Evolutionary conservation across 768 basidiomycete species (phyloP).

Genomic region (Trametes sanguinea): DNA sequence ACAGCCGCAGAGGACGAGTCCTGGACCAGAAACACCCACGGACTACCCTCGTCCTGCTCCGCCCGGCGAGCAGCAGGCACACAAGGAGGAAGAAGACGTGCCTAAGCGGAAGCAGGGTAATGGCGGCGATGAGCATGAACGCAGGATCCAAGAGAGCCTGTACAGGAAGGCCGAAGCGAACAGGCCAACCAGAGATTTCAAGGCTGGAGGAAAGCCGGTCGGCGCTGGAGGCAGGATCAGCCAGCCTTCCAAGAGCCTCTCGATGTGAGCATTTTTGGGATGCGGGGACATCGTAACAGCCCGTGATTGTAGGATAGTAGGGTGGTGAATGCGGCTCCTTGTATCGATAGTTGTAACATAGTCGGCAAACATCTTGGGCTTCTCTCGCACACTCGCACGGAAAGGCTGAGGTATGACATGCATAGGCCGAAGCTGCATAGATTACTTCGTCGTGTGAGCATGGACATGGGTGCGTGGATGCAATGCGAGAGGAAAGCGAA

Average conservation of each 20-base stretch:
- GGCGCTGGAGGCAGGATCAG: conserved; percentile 22
- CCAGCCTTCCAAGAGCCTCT: conserved; percentile 23
- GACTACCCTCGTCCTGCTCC: conserved; percentile 27
- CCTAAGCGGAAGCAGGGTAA: conserved; percentile 25
- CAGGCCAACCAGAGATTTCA: conserved; percentile 23
- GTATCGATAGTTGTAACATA: conserved; percentile 10
- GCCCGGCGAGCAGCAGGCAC: conserved; percentile 23
- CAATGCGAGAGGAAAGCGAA: conserved; percentile 22
- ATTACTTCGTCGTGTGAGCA: conserved; percentile 21
- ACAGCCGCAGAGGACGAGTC: conserved; percentile 2
- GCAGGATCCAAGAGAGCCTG: conserved; percentile 25
- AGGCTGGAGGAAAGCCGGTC: conserved; percentile 5
- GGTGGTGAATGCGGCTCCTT: not conserved
- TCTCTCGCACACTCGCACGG: not conserved
- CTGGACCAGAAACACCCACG: conserved; percentile 11
- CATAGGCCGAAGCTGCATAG: conserved; percentile 22
- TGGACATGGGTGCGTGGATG: conserved; percentile 20
- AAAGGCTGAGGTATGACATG: conserved; percentile 11
- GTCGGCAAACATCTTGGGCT: not conserved
- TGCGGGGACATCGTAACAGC: not conserved
- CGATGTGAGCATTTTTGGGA: not conserved
- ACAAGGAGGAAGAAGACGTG: conserved; percentile 24
- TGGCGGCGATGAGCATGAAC: conserved; percentile 29
- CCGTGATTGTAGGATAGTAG: conserved; percentile 4
- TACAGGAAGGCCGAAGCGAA: conserved; percentile 26